Conservation (phyloP, 2,329 filamentous ascomycete species). For the Cercospora sesami region DNA sequence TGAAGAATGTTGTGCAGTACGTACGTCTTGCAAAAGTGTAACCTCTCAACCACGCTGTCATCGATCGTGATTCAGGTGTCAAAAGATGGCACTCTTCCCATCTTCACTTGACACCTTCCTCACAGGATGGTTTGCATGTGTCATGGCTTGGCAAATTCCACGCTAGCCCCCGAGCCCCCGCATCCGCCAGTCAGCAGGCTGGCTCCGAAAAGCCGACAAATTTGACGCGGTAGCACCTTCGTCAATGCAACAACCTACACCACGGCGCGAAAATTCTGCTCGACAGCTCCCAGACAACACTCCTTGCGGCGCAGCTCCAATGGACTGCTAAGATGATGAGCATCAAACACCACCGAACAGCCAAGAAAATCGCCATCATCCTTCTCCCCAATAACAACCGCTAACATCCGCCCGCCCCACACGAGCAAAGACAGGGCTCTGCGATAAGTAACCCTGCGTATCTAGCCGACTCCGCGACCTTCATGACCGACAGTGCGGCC, state of each 20-base stretch:
- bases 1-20: constrained; percentile 20
- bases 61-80: neutral
- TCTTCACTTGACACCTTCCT: constrained; percentile 11
- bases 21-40: constrained; percentile 17
- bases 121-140: constrained; percentile 2
- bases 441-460: constrained; percentile 14
- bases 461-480: constrained; percentile 11
- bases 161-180: neutral
- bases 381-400: constrained; percentile 34
- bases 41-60: neutral
- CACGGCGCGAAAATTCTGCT: neutral
- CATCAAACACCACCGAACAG: constrained; percentile 18
- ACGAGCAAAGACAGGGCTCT: neutral
- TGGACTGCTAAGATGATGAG: constrained; percentile 25
- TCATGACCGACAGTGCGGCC: constrained; percentile 12
- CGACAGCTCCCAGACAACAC: neutral
- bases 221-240: neutral
- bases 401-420: neutral
- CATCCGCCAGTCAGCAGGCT: neutral
- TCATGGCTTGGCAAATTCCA: neutral
- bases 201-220: neutral
- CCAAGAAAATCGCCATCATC: constrained; percentile 30
- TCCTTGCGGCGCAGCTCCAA: constrained; percentile 4
- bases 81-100: constrained; percentile 1
- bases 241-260: constrained; percentile 4